Evolutionary conservation across 805 yeast species (phyloP).

Genomic region (Myxozyma nipponensis): DNA sequence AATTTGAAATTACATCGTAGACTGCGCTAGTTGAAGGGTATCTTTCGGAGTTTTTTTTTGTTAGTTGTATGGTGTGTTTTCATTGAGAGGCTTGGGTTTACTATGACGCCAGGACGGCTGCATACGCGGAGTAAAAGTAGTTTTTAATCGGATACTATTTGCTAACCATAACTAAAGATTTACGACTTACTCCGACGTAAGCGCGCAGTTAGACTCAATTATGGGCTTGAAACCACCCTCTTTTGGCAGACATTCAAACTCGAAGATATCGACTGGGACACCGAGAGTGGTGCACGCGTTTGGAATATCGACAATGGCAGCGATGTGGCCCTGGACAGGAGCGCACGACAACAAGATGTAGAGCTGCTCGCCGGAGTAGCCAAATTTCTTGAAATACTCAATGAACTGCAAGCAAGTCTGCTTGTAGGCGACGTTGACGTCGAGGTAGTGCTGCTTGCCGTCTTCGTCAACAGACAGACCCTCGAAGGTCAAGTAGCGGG

Average conservation of each 20-base stretch:
- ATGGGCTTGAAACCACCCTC: constrained; percentile 19
- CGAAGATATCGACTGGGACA: constrained; percentile 50
- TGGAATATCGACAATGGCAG: constrained; percentile 52
- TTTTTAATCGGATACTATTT: too few relatives aligned
- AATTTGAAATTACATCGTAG: neutral
- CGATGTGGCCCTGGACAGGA: constrained; percentile 51
- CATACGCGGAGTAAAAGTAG: too few relatives aligned
- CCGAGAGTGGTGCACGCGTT: constrained; percentile 52
- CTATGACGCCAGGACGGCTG: too few relatives aligned
- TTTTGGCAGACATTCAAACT: constrained; percentile 39
- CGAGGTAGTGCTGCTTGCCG: constrained; percentile 46
- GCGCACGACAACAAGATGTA: constrained; percentile 46
- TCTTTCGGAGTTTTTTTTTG: neutral
- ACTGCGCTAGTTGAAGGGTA: too few relatives aligned
- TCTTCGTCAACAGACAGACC: constrained; percentile 51
- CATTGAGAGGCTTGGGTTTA: too few relatives aligned
- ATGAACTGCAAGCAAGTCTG: constrained; percentile 50
- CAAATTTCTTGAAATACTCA: constrained; percentile 49
- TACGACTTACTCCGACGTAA: constrained; percentile 5
- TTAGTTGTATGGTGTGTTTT: too few relatives aligned
- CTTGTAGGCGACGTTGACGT: constrained; percentile 50
- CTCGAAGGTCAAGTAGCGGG: constrained; percentile 50
- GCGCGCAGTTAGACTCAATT: constrained; percentile 6
- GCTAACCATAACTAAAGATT: too few relatives aligned
- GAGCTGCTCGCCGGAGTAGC: constrained; percentile 51